Conservation (phyloP, 306 rosid genomes). For the Pachyrhizus erosus region DNA sequence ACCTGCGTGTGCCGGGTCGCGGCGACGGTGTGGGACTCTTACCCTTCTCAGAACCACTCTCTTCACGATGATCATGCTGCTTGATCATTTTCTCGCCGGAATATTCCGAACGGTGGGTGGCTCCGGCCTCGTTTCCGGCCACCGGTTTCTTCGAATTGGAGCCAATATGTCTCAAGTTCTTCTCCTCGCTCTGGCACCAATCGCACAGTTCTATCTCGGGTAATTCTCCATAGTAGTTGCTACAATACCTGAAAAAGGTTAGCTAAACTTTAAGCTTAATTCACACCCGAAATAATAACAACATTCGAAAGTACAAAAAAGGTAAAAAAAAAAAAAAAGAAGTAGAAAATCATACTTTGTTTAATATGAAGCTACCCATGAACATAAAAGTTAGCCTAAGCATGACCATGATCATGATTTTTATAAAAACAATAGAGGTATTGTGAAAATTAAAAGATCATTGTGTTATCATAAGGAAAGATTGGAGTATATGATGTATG, state of each 20-base stretch:
- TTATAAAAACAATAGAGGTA: neutral
- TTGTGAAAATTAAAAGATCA: slow-evolving; percentile 5
- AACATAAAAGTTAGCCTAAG: neutral
- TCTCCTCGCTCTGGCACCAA: slow-evolving; percentile 90
- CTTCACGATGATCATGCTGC: slow-evolving; percentile 68
- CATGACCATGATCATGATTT: neutral
- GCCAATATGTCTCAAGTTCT: slow-evolving; percentile 51
- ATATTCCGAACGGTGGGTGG: slow-evolving; percentile 67
- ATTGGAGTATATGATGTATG: slow-evolving; percentile 5
- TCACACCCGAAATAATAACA: slow-evolving; percentile 23
- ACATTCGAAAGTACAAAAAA: neutral
- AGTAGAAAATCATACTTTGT: neutral
- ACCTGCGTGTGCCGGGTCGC: slow-evolving; percentile 83
- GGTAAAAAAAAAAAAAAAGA: neutral
- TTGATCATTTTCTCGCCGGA: slow-evolving; percentile 69
- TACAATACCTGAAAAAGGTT: slow-evolving; percentile 68
- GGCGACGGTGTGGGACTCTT: slow-evolving; percentile 74
- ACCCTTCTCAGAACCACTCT: slow-evolving; percentile 59
- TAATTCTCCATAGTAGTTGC: slow-evolving; percentile 80
- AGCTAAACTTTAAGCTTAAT: slow-evolving; percentile 17
- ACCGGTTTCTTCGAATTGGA: slow-evolving; percentile 59
- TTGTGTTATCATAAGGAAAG: slow-evolving; percentile 8
- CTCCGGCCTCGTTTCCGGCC: slow-evolving; percentile 43
- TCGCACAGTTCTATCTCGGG: slow-evolving; percentile 84
- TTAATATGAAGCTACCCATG: neutral